Base-by-base conservation (phyloP, 345 rosid species). In the Schrenkiella parvula region DNA sequence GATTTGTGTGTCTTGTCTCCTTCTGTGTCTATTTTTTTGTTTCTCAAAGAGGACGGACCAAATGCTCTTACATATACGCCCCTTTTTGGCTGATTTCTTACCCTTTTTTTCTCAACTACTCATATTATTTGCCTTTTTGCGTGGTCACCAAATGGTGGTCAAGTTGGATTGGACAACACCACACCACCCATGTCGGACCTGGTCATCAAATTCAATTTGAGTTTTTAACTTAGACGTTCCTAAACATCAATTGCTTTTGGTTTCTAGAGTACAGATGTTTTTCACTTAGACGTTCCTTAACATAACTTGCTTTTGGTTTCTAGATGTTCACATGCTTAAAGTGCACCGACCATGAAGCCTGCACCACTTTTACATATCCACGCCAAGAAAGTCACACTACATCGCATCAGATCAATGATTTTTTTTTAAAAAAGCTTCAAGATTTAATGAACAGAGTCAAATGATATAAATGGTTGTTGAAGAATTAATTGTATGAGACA, bases 401-500 rank as follows among this genome's bases (percentile, higher is more conserved):
- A 51, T 15, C 22, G 2, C 42, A 47, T 32, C 14, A 2, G 44
- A 47, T 12, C 25, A 52, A 25, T 21, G 25, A 51, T 6, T 25
- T 12, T 0, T 1, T n/a, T n/a, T n/a, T n/a, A 28, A 12, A 34
- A 25, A 34, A 59, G n/a, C 38, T 17, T 28, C 4, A 10, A 38
- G 52, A 61, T 51, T 8, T 6, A 70, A 5, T 62, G 62, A 39
- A 39, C 54, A 51, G 35, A 39, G 55, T 61, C 31, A 22, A 15
- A 63, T 71, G 13, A 61, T 5, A 61, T 3, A 19, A 63, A 14
- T 26, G 29, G 59, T 70, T 37, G 41, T 26, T 39, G 15, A 48
- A 18, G n/a, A 13, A 44, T 22, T 44, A 13, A 57, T 6, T 44
- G 25, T 70, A 59, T 47, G 67, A 48, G 59, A 71, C 58, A 50